Conservation (phyloP, 2,329 filamentous ascomycete species). For the Alternaria alternata region DNA sequence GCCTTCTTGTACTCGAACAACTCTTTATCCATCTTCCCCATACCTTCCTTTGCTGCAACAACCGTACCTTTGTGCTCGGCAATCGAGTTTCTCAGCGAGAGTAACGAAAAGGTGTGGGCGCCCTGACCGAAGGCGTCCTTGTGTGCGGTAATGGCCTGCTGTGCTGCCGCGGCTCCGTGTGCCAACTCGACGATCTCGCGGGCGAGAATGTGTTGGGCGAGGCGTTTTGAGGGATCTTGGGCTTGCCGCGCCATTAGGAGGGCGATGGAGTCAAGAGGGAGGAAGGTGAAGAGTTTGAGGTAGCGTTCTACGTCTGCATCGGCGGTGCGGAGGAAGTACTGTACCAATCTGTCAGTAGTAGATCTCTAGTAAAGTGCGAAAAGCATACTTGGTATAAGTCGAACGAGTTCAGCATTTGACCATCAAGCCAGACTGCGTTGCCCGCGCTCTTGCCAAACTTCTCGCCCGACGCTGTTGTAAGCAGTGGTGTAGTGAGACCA, state of each 20-base stretch:
- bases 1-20: conserved; percentile 38
- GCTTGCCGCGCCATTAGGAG: conserved; percentile 73
- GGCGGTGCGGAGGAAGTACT: conserved; percentile 84
- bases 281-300: conserved; percentile 89
- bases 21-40: conserved; percentile 22
- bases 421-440: conserved; percentile 93
- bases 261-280: conserved; percentile 74
- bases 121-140: conserved; percentile 54
- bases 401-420: conserved; percentile 79
- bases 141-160: conserved; percentile 67
- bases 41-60: background rate
- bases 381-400: conserved; percentile 76
- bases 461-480: conserved; percentile 83
- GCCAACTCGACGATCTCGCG: conserved; percentile 81
- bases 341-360: conserved; percentile 24
- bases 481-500: conserved; percentile 88
- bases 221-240: conserved; percentile 72
- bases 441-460: conserved; percentile 97
- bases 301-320: conserved; percentile 84
- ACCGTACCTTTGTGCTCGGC: conserved; percentile 6
- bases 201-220: conserved; percentile 85
- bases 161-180: conserved; percentile 73
- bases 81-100: conserved; percentile 34
- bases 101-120: conserved; percentile 39
- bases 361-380: background rate